Base-by-base conservation (phyloP, 495 filamentous ascomycete species). In the Podospora appendiculata region DNA sequence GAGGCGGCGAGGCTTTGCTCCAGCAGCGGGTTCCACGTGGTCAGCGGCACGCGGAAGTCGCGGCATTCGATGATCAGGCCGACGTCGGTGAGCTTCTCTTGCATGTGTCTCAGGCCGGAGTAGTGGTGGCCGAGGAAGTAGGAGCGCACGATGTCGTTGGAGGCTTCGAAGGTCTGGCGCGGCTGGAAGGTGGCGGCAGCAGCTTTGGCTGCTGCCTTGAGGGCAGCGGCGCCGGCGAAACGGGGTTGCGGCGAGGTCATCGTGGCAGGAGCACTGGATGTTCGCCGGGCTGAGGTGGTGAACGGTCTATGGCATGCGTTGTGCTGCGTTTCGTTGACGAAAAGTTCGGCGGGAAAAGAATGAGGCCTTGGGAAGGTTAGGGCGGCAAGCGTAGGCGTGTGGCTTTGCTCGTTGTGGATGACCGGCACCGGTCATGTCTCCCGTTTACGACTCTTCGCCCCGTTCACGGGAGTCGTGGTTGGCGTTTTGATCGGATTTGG, bases 81-180 rank as follows among this genome's bases (percentile, higher is more conserved):
- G 51, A 95, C 87, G 45, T 82, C 79, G 42, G 82, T 81, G 44
- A 99, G 80, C 70, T 86, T 77, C 51, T 81, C 82, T 68, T 87
- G 88, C 87, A 99, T 97, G 64, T 86, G 85, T 16, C 72, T 72
- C 17, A 97, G 74, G n/a, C 87, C 93, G 36, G 86, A 76, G 42
- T 79, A 76, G 74, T 99, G 93, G 66, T 99, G 93, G 51, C 93
- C 93, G n/a, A 97, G 81, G 76, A 86, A 99, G 74, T 96, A 99
- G 51, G 94, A 93, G 19, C 88, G 82, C 12, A 88, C 86, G 51
- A 97, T 82, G 35, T 81, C 81, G 10, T 61, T 33, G 8, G 76
- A 78, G 39, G 74, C 68, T 50, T 85, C 78, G 67, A 93, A 97
- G 8, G 71, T 65, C 40, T 68, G 63, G 51, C 93, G 88, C 1